Conservation (phyloP, 1,139 yeast species). For the Yamadazyma diddensiae region DNA sequence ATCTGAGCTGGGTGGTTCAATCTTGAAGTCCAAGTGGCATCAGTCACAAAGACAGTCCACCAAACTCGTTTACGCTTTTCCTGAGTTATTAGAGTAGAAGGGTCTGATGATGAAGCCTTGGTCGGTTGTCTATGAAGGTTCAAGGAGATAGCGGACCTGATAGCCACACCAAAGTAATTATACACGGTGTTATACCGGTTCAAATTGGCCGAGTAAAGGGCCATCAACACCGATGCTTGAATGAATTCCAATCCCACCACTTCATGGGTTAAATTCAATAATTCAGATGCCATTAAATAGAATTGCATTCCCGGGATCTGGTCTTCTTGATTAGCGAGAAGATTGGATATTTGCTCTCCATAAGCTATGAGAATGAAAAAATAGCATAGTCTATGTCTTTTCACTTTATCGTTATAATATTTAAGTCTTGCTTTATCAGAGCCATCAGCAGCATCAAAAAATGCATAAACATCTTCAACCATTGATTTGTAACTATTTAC, state of each 20-base stretch:
- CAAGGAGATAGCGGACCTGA: conserved; percentile 42
- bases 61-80: conserved; percentile 48
- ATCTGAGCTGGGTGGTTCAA: conserved; percentile 37
- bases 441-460: conserved; percentile 20
- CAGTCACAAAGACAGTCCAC: conserved; percentile 55
- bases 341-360: conserved; percentile 31
- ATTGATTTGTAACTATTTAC: conserved; percentile 4
- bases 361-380: conserved; percentile 34
- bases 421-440: conserved; percentile 6
- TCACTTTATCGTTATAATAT: conserved; percentile 8
- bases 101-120: conserved; percentile 6
- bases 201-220: conserved; percentile 46
- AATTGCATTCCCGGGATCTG: conserved; percentile 34
- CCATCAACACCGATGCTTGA: conserved; percentile 46
- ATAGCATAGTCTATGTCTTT: conserved; percentile 23
- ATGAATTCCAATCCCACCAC: conserved; percentile 37
- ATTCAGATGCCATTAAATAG: conserved; percentile 37
- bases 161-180: conserved; percentile 48
- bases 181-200: conserved; percentile 49
- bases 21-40: conserved; percentile 50
- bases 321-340: conserved; percentile 10
- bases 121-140: conserved; percentile 43
- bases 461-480: conserved; percentile 28
- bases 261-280: conserved; percentile 41
- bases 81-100: conserved; percentile 7